A percentile compares a stretch with the other conserved stretches of the same genome.
phyloP scores from a whole-genome alignment of 129 eudicot genomes.

The Lactuca saligna region DNA sequence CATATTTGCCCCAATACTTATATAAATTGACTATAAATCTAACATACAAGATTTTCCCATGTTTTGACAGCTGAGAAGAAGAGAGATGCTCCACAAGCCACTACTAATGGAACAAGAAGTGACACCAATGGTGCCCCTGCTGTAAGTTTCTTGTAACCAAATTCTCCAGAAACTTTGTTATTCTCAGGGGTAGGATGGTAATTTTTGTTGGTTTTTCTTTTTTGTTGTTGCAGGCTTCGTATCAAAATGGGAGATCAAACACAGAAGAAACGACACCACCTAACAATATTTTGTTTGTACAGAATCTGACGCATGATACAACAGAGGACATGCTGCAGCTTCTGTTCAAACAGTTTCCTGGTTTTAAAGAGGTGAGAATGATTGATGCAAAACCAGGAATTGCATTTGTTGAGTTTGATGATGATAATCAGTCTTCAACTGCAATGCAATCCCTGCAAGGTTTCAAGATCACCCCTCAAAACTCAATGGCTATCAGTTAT shows the following conservation, averaged over 20 bases:
- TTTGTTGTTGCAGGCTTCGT: constrained; percentile 49
- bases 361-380: constrained; percentile 93
- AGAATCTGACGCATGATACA: constrained; percentile 83
- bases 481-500: constrained; percentile 77
- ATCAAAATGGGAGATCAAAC: constrained; percentile 57
- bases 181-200: background rate
- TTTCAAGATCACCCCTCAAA: constrained; percentile 85
- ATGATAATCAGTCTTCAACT: constrained; percentile 72
- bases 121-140: constrained; percentile 76
- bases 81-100: constrained; percentile 64
- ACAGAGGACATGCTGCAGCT: constrained; percentile 76
- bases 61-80: constrained; percentile 65
- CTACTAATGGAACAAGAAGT: constrained; percentile 67
- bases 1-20: constrained; percentile 5
- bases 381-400: constrained; percentile 93
- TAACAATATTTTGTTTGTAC: constrained; percentile 80
- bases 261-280: constrained; percentile 73
- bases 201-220: background rate
- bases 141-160: constrained; percentile 54
- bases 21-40: background rate
- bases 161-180: background rate
- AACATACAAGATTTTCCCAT: background rate
- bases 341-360: constrained; percentile 89
- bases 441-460: constrained; percentile 97
- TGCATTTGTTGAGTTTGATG: constrained; percentile 94